Evolutionary conservation across 805 yeast species (phyloP), one percentile per base, ranked within the genome.

Genomic region (Ogataea ganodermae): DNA sequence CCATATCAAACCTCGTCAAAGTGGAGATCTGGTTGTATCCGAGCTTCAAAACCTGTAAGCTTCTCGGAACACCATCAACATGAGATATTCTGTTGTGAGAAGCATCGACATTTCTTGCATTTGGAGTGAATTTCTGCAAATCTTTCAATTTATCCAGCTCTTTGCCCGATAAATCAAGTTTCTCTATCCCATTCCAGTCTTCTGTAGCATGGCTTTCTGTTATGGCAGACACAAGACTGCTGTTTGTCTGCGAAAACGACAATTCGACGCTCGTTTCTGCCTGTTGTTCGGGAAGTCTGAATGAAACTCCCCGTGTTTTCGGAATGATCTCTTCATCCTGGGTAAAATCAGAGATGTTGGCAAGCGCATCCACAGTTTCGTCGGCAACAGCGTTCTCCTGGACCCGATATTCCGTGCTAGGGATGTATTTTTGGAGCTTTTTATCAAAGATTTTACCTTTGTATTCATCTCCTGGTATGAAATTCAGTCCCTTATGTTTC

Each of bases 211-310:
- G 62, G 2, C 61, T 55, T 30, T 73, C 75, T 1, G 78, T 76
- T 22, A 79, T 70, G 2, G 75, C 68, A 6, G 78, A 64, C 3
- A 77, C 78, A 31, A 79, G 57, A 12, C 63, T 63, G 41, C 61
- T 68, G 46, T 72, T 72, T 0, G 78, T 69, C 51, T 76, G 75
- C 1, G 80, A 67, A 53, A 79, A 79, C 3, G 83, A 74, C 3
- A 75, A 44, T 38, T 76, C 75, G 13, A 16, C 44, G n/a, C 45
- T 35, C 13, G 14, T n/a, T 10, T 13, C 14, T 27, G 30, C 12
- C 5, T 8, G 12, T 10, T 27, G 30, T 13, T 27, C 22, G 7
- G 60, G 61, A 16, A 59, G 38, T 8, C 40, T 42, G 31, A 62
- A 60, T 3, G 62, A 55, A 2, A 53, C 64, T 37, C 57, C 63